These are phyloP conservation scores for Leccinum fallax DNA, from an alignment of 1,284 basidiomycete genomes.

Conservation along the genomic window DNA sequence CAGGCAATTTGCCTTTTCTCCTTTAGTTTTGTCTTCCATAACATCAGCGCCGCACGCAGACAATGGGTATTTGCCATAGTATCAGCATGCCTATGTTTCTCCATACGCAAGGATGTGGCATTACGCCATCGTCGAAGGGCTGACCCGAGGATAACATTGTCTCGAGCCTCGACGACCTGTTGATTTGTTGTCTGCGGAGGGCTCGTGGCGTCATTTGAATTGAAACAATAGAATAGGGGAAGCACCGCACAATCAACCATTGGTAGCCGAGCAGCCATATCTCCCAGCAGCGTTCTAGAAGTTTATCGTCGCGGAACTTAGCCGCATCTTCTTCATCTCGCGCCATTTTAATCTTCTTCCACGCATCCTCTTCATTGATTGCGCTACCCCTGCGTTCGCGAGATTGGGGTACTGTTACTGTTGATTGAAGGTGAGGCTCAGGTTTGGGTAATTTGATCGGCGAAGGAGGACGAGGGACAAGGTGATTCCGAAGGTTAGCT, in stretches of 20 bases:
- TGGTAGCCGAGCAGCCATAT: slow-evolving; percentile 68
- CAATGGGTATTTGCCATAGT: slow-evolving; percentile 44
- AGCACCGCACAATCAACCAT: slow-evolving; percentile 66
- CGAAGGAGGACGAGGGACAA: slow-evolving; percentile 28
- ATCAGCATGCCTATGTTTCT: slow-evolving; percentile 44
- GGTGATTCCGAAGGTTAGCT: slow-evolving; percentile 19
- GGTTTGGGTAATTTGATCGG: slow-evolving; percentile 34
- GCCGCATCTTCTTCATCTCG: slow-evolving; percentile 74
- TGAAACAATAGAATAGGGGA: slow-evolving; percentile 14
- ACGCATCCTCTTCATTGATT: slow-evolving; percentile 70
- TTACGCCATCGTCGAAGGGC: slow-evolving; percentile 60
- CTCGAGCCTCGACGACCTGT: slow-evolving; percentile 60
- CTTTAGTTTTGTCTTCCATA: slow-evolving; percentile 54
- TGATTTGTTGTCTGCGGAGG: slow-evolving; percentile 56
- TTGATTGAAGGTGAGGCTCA: slow-evolving; percentile 20
- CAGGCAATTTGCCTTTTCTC: slow-evolving; percentile 56
- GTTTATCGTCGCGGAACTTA: slow-evolving; percentile 58
- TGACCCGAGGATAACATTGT: slow-evolving; percentile 59
- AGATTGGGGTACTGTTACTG: slow-evolving; percentile 17
- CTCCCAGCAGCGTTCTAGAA: slow-evolving; percentile 69
- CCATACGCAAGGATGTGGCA: slow-evolving; percentile 38
- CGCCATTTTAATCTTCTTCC: slow-evolving; percentile 71
- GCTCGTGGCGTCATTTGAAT: slow-evolving; percentile 15
- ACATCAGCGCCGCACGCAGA: slow-evolving; percentile 42
- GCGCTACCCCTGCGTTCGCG: slow-evolving; percentile 47